Percentiles rank a stretch among this genome's conserved stretches.
These are phyloP conservation scores for Pseudozyma sp. DNA, from an alignment of 1,284 basidiomycete genomes.

Conservation along the genomic window DNA sequence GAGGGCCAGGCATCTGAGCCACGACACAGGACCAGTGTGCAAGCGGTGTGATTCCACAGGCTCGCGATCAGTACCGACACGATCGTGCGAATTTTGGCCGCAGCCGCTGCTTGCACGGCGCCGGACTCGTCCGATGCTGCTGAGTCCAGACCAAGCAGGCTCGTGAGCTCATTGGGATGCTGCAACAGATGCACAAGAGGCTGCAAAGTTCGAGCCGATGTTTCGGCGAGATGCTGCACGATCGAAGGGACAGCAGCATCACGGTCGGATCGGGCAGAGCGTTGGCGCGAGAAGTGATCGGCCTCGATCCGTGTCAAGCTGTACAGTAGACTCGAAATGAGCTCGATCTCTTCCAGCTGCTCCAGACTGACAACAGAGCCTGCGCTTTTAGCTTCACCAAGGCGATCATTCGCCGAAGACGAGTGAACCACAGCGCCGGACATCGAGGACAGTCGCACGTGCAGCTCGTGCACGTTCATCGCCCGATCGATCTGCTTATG, in stretches of 20 bases:
- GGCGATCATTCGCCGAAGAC: conserved; percentile 51
- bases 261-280: background rate
- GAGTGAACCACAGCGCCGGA: conserved; percentile 78
- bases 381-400: background rate
- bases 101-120: conserved; percentile 70
- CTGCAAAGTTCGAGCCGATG: conserved; percentile 73
- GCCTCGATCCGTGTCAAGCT: conserved; percentile 43
- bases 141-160: conserved; percentile 77
- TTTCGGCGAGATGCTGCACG: conserved; percentile 26
- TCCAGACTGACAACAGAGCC: conserved; percentile 29
- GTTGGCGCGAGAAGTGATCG: conserved; percentile 13
- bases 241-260: conserved; percentile 16
- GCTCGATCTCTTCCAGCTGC: conserved; percentile 52
- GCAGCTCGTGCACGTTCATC: conserved; percentile 79
- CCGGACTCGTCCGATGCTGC: conserved; percentile 76
- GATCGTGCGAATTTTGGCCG: conserved; percentile 67
- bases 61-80: conserved; percentile 72
- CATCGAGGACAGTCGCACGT: conserved; percentile 40
- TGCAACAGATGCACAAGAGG: conserved; percentile 88
- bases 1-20: conserved; percentile 79
- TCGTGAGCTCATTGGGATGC: conserved; percentile 86
- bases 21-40: conserved; percentile 77
- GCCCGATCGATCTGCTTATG: conserved; percentile 81
- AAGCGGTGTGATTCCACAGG: conserved; percentile 78
- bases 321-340: conserved; percentile 51